A percentile compares a stretch with the other conserved stretches of the same genome.
These are phyloP conservation scores for Actinomortierella ambigua DNA, from an alignment of 371 early-diverging fungal species.

Conservation along the genomic window DNA sequence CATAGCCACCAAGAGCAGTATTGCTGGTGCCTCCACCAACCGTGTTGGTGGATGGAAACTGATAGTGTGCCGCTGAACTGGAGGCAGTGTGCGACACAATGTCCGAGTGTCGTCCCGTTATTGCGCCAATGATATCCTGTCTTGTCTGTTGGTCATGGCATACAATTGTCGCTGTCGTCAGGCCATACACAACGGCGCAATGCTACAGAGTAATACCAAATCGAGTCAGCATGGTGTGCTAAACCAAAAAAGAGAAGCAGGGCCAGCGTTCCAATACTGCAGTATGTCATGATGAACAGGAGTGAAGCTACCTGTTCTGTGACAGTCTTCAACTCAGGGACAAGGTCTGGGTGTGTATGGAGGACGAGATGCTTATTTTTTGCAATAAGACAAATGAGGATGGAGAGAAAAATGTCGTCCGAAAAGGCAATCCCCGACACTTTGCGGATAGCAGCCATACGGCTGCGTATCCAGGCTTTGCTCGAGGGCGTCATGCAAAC, in stretches of 20 bases:
- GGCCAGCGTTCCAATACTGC: no score
- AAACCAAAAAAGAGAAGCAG: no score
- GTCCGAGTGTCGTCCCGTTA: slow-evolving; percentile 36
- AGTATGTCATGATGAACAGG: no score
- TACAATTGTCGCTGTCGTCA: slow-evolving; percentile 32
- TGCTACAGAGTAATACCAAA: slow-evolving; percentile 12
- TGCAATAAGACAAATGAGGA: slow-evolving; percentile 36
- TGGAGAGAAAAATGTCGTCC: slow-evolving; percentile 43
- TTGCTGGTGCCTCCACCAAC: no score
- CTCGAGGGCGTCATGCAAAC: slow-evolving; percentile 25
- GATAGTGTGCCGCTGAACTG: slow-evolving; percentile 25
- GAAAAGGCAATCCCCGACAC: slow-evolving; percentile 36
- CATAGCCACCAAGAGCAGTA: no score
- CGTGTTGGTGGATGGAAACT: not conserved
- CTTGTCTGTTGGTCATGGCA: slow-evolving; percentile 37
- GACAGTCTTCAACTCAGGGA: slow-evolving; percentile 29
- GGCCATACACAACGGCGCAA: slow-evolving; percentile 28
- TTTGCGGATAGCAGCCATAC: slow-evolving; percentile 38
- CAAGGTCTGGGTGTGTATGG: slow-evolving; percentile 24
- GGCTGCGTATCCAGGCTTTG: slow-evolving; percentile 32
- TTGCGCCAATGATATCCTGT: slow-evolving; percentile 33
- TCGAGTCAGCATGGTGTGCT: no score
- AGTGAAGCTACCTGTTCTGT: slow-evolving; percentile 25
- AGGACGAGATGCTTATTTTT: slow-evolving; percentile 40
- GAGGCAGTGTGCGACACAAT: slow-evolving; percentile 13